These are phyloP conservation scores for Stylosanthes scabra DNA, from an alignment of 331 rosid species.

Conservation along the genomic window DNA sequence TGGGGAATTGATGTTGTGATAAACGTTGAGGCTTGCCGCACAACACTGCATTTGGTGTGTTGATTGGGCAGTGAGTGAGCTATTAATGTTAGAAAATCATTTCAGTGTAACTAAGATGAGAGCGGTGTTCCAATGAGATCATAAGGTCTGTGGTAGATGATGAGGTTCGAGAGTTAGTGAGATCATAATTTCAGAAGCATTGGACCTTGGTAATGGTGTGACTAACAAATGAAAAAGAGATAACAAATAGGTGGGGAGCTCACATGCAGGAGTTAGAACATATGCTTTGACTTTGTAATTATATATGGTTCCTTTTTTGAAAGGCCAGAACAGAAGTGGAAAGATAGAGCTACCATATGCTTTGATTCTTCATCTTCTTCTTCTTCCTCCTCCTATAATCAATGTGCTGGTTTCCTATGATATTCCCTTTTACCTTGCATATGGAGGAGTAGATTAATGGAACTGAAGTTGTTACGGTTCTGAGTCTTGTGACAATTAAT, in stretches of 20 bases:
- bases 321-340: constrained; percentile 7
- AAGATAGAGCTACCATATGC: constrained; percentile 16
- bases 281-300: constrained; percentile 22
- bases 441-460: neutral
- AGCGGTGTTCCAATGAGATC: constrained; percentile 4
- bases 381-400: too few species aligned
- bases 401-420: neutral
- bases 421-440: constrained; percentile 17
- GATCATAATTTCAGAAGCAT: constrained; percentile 5
- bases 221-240: neutral
- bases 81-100: neutral
- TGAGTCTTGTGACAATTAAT: neutral
- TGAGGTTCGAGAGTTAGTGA: neutral
- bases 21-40: constrained; percentile 9
- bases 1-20: constrained; percentile 1
- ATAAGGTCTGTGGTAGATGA: constrained; percentile 2
- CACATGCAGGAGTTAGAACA: constrained; percentile 12
- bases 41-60: constrained; percentile 21
- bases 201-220: neutral
- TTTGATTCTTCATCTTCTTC: neutral
- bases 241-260: too few species aligned
- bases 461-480: constrained; percentile 24
- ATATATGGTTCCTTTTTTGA: constrained; percentile 5
- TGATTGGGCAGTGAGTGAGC: constrained; percentile 14
- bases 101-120: neutral